Evolutionary conservation across 352 stramenopile genomes (phyloP).

Genomic region (Phytophthora crassamura): DNA sequence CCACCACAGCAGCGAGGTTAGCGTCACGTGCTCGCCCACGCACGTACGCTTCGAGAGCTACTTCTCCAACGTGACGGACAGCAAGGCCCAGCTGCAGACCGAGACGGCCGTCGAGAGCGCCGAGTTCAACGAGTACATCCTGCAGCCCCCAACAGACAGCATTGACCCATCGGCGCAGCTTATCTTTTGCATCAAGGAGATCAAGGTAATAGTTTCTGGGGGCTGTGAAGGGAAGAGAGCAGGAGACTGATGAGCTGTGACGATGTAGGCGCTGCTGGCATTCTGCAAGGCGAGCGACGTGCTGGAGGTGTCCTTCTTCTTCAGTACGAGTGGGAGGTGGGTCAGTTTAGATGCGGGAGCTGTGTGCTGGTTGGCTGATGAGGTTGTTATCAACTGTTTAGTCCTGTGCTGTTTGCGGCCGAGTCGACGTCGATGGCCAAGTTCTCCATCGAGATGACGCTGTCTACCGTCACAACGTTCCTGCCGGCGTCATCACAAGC

Average conservation of each 20-base stretch:
- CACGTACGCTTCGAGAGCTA: slow-evolving; percentile 88
- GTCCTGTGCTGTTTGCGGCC: slow-evolving; percentile 74
- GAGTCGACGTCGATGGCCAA: slow-evolving; percentile 77
- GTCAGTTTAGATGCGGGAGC: not conserved
- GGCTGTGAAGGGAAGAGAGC: not conserved
- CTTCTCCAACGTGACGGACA: slow-evolving; percentile 59
- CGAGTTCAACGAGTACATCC: slow-evolving; percentile 80
- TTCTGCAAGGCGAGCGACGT: slow-evolving; percentile 87
- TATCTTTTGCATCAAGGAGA: slow-evolving; percentile 87
- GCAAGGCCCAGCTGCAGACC: slow-evolving; percentile 84
- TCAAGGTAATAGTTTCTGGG: slow-evolving; percentile 45
- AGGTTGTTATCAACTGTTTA: slow-evolving; percentile 35
- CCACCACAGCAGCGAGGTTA: slow-evolving; percentile 82
- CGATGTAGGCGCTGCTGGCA: slow-evolving; percentile 50
- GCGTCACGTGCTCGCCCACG: slow-evolving; percentile 64
- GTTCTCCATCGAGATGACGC: slow-evolving; percentile 79
- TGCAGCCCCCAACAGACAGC: slow-evolving; percentile 42
- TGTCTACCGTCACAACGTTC: slow-evolving; percentile 86
- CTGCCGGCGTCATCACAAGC: slow-evolving; percentile 69
- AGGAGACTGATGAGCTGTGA: slow-evolving; percentile 3
- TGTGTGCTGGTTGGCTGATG: slow-evolving; percentile 8
- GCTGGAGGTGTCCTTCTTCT: slow-evolving; percentile 78
- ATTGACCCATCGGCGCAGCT: slow-evolving; percentile 73
- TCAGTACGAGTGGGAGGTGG: slow-evolving; percentile 69
- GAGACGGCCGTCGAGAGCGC: slow-evolving; percentile 81